Base-by-base conservation (phyloP, 768 basidiomycete genomes). In the Russula compacta region DNA sequence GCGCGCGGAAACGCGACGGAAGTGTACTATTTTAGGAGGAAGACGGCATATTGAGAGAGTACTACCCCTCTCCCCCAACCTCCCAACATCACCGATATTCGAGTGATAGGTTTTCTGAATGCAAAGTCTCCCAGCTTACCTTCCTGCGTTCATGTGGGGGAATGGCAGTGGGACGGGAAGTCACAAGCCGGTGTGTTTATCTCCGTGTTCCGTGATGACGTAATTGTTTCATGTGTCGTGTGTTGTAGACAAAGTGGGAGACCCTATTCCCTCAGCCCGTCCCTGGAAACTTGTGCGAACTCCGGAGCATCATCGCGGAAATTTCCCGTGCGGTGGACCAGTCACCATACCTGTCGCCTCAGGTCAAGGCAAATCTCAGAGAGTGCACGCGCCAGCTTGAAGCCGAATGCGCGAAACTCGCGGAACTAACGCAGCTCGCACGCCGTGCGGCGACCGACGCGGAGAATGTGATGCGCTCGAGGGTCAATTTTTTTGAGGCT, bases 401-500 rank as follows among this genome's bases (percentile, higher is more conserved):
- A 0, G 56, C 61, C 32, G 61, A 62, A 39, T 62, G 61, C 43
- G 4, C 36, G 4, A 44, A 33, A 10, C 29, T 53, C 21, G 15
- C 0, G 15, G 42, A 52, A 4, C n/a, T 62, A 21, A 40, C 29
- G 3, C 44, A 40, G 5, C 61, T 62, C 32, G 50, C 44, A 4
- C 44, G 58, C 19, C 47, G 46, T 15, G 56, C 61, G 1, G 44
- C 56, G 0, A 21, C 40, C 9, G 44, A 53, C 15, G 53, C 57
- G 1, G 35, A 32, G 33, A 32, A 48, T 21, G 61, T 63, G 48
- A 21, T 63, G 21, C 52, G 11, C 11, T 63, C 12, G 21, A 50
- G 61, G 52, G 54, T 58, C 46, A 52, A 15, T 11, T 58, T 63
- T 33, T 58, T 52, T 5, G 47, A 58, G 2, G 56, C 52, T 9